Evolutionary conservation across 805 yeast species (phyloP).

Genomic region (Saccharomycopsis babjevae): DNA sequence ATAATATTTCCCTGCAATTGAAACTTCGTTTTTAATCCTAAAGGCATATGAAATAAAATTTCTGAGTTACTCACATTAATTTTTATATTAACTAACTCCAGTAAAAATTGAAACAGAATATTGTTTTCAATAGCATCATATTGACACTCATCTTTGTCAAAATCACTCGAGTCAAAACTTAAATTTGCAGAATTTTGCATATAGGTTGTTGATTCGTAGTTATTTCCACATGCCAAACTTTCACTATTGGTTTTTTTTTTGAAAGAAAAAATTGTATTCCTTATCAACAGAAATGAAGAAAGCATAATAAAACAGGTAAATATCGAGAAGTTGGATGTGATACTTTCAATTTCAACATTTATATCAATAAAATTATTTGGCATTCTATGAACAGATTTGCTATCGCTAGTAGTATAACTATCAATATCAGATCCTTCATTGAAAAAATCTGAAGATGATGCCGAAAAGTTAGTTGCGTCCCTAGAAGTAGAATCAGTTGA

Average conservation of each 20-base stretch:
- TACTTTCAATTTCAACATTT: conserved; percentile 19
- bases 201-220: background rate
- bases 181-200: background rate
- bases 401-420: background rate
- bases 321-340: conserved; percentile 29
- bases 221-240: background rate
- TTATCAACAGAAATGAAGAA: conserved; percentile 36
- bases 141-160: background rate
- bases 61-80: conserved; percentile 21
- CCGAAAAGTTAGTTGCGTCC: background rate
- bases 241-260: conserved; percentile 3
- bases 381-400: background rate
- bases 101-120: background rate
- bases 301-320: conserved; percentile 36
- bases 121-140: background rate
- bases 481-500: background rate
- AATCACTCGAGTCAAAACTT: background rate
- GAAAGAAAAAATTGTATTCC: conserved; percentile 29
- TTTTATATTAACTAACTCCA: conserved; percentile 20
- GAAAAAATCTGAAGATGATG: background rate
- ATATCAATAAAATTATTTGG: background rate
- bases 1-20: conserved; percentile 29
- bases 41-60: conserved; percentile 32
- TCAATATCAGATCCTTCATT: background rate
- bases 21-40: conserved; percentile 37